Evolutionary conservation across 495 filamentous ascomycete species (phyloP).

Genomic region (Tuber brumale): DNA sequence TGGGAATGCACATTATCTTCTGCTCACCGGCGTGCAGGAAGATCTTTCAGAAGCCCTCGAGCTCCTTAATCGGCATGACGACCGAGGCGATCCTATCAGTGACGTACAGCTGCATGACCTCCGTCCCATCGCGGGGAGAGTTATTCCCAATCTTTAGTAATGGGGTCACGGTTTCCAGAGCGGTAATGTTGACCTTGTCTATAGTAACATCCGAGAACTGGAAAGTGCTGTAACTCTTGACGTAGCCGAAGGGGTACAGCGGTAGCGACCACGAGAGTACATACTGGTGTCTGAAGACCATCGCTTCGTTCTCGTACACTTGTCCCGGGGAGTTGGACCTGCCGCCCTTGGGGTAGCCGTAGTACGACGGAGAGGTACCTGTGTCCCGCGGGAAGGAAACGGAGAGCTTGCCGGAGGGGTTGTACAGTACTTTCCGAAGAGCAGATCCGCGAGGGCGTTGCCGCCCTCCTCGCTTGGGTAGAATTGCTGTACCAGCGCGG

Average conservation of each 20-base stretch:
- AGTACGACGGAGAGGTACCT: constrained; percentile 61
- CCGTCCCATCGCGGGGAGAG: constrained; percentile 52
- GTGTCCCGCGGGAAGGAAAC: constrained; percentile 57
- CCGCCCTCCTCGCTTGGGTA: constrained; percentile 58
- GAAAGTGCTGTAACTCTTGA: constrained; percentile 61
- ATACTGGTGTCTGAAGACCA: constrained; percentile 61
- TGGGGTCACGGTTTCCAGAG: constrained; percentile 50
- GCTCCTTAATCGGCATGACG: constrained; percentile 57
- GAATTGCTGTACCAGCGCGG: constrained; percentile 63
- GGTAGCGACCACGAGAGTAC: constrained; percentile 54
- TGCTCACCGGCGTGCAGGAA: constrained; percentile 55
- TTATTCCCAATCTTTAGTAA: constrained; percentile 55
- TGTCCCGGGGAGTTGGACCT: constrained; percentile 50
- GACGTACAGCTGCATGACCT: constrained; percentile 66
- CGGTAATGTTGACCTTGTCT: constrained; percentile 46
- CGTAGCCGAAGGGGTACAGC: constrained; percentile 63
- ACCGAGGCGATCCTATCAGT: constrained; percentile 56
- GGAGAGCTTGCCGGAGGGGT: constrained; percentile 50
- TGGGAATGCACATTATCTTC: constrained; percentile 51
- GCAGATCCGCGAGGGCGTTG: constrained; percentile 47
- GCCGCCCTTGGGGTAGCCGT: constrained; percentile 65
- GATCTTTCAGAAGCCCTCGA: constrained; percentile 67
- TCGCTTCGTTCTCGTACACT: constrained; percentile 51
- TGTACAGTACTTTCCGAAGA: constrained; percentile 47
- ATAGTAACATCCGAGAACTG: constrained; percentile 50